Evolutionary conservation across 345 rosid species (phyloP).

Genomic region (Zanthoxylum bungeanum): DNA sequence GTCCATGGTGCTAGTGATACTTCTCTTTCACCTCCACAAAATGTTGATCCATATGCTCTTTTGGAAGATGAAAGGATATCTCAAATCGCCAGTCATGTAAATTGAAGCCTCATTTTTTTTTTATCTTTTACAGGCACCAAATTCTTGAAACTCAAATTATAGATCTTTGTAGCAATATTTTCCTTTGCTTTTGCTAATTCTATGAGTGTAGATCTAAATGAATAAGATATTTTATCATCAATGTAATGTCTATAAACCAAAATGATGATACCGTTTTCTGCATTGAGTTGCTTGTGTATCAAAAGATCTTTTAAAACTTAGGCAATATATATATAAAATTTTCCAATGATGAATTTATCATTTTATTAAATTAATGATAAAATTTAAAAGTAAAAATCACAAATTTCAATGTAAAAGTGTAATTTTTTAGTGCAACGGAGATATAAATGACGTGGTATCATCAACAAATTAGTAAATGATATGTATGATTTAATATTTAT

Average conservation of each 20-base stretch:
- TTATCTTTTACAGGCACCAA: not conserved
- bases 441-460: no score
- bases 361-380: no score
- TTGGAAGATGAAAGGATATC: conserved; percentile 85
- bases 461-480: no score
- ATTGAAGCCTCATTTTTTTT: conserved; percentile 26
- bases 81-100: conserved; percentile 48
- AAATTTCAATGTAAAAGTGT: no score
- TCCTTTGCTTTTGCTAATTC: conserved; percentile 2
- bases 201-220: conserved; percentile 22
- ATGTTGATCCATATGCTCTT: conserved; percentile 66
- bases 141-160: conserved; percentile 7
- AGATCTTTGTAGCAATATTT: conserved; percentile 17
- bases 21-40: conserved; percentile 43
- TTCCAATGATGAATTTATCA: no score
- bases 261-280: not conserved
- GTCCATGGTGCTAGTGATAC: conserved; percentile 57
- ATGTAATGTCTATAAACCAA: not conserved
- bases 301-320: not conserved
- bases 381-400: no score
- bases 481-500: no score
- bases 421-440: no score
- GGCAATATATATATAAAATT: no score
- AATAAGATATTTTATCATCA: conserved; percentile 5
- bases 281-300: not conserved